phyloP scores from a whole-genome alignment of 257 asterid species.

The Fraxinus anomala region DNA sequence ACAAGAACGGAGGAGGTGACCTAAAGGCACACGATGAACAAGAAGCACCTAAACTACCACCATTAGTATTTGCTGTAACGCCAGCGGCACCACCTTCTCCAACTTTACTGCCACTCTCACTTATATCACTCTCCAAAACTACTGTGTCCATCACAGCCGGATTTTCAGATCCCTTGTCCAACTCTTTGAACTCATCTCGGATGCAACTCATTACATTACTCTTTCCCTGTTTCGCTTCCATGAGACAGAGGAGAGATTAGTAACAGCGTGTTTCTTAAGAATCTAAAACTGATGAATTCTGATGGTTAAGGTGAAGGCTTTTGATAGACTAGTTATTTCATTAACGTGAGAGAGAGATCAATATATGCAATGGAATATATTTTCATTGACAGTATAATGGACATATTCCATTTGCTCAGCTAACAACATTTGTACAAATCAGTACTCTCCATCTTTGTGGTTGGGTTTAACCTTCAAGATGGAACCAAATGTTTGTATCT shows the following conservation, averaged over 20 bases:
- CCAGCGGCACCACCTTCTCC: constrained; percentile 4
- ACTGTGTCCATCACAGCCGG: neutral
- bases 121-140: constrained; percentile 5
- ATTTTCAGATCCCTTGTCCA: constrained; percentile 11
- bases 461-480: neutral
- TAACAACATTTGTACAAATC: neutral
- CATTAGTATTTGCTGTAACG: neutral
- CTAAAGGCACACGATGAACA: neutral
- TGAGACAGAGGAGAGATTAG: neutral
- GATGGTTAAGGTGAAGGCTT: neutral
- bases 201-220: constrained; percentile 5
- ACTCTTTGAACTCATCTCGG: neutral
- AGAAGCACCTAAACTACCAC: neutral
- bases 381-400: neutral
- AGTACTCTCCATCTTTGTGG: neutral
- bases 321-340: neutral
- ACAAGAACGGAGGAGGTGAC: constrained; percentile 43
- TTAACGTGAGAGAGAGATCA: too few relatives aligned
- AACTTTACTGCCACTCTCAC: constrained; percentile 9
- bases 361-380: neutral
- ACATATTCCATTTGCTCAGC: neutral
- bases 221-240: constrained; percentile 31
- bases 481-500: neutral
- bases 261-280: neutral
- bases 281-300: too few relatives aligned